Evolutionary conservation across 768 basidiomycete genomes (phyloP).

Genomic region (Neoboletus subvelutipes): DNA sequence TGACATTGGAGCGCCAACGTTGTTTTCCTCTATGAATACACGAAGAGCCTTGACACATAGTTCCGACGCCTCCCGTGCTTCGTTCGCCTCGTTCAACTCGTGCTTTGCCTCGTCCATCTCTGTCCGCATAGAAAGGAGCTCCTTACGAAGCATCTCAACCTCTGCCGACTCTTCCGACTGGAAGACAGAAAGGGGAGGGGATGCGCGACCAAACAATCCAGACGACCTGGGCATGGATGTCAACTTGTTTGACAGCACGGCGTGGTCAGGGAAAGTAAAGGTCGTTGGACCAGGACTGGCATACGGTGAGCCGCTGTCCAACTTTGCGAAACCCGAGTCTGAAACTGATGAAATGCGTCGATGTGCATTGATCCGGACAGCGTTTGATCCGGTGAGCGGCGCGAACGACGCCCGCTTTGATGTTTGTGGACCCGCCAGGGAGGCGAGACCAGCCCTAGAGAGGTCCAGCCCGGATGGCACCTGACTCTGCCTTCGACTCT

Average conservation of each 20-base stretch:
- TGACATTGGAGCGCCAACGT: conserved; percentile 45
- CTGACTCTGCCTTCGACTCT: conserved; percentile 63
- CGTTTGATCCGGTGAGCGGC: conserved; percentile 59
- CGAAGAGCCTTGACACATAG: conserved; percentile 79
- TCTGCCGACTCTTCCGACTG: conserved; percentile 39
- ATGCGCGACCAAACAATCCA: conserved; percentile 51
- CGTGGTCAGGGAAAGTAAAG: conserved; percentile 36
- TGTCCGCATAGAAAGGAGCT: conserved; percentile 53
- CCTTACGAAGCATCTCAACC: conserved; percentile 57
- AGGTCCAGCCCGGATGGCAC: conserved; percentile 53
- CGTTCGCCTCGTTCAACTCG: conserved; percentile 73
- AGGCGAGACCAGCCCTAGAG: conserved; percentile 44
- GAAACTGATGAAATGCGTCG: conserved; percentile 75
- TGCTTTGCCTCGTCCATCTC: conserved; percentile 64
- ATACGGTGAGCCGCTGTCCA: conserved; percentile 33
- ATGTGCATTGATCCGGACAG: conserved; percentile 50
- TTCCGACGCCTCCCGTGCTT: conserved; percentile 87
- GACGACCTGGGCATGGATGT: conserved; percentile 40
- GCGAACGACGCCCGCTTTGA: conserved; percentile 75
- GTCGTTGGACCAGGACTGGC: conserved; percentile 36
- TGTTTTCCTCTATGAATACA: conserved; percentile 77
- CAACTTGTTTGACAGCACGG: conserved; percentile 19
- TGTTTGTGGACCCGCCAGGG: conserved; percentile 46
- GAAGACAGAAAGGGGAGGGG: conserved; percentile 42
- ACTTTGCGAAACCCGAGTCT: conserved; percentile 47